Conservation (phyloP, 2,329 filamentous ascomycete genomes). For the Emmonsiellopsis sp. region DNA sequence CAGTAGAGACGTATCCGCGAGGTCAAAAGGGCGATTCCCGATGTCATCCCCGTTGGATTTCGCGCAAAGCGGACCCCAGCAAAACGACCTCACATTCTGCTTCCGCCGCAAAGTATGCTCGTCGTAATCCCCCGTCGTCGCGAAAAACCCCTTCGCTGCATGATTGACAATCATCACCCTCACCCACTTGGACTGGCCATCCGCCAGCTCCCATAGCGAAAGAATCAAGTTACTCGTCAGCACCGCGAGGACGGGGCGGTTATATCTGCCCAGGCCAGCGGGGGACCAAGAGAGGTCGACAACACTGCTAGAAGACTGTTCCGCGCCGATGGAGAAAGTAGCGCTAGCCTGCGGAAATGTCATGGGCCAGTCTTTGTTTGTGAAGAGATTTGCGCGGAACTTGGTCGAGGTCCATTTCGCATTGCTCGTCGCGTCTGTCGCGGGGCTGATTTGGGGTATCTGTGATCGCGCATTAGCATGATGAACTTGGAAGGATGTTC, state of each 20-base stretch:
- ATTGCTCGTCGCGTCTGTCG: neutral
- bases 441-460: constrained; percentile 23
- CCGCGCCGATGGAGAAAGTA: constrained; percentile 48
- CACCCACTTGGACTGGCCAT: constrained; percentile 40
- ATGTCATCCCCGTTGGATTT: neutral
- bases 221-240: constrained; percentile 48
- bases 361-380: constrained; percentile 38
- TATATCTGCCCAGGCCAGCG: constrained; percentile 45
- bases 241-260: constrained; percentile 45
- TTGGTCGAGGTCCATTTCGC: constrained; percentile 28
- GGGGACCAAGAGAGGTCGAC: constrained; percentile 47
- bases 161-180: constrained; percentile 46
- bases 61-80: constrained; percentile 24
- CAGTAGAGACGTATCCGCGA: constrained; percentile 20
- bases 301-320: constrained; percentile 45
- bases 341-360: constrained; percentile 37
- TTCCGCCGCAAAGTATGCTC: constrained; percentile 18
- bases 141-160: constrained; percentile 33
- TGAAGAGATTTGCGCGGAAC: constrained; percentile 45
- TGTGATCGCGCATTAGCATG: constrained; percentile 11
- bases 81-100: constrained; percentile 30
- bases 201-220: constrained; percentile 46
- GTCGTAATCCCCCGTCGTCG: constrained; percentile 11
- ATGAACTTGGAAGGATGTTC: neutral
- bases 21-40: neutral